A percentile compares a stretch with the other conserved stretches of the same genome.
phyloP scores from a whole-genome alignment of 2,329 filamentous ascomycete genomes.

The Stagonosporopsis rhizophila region DNA sequence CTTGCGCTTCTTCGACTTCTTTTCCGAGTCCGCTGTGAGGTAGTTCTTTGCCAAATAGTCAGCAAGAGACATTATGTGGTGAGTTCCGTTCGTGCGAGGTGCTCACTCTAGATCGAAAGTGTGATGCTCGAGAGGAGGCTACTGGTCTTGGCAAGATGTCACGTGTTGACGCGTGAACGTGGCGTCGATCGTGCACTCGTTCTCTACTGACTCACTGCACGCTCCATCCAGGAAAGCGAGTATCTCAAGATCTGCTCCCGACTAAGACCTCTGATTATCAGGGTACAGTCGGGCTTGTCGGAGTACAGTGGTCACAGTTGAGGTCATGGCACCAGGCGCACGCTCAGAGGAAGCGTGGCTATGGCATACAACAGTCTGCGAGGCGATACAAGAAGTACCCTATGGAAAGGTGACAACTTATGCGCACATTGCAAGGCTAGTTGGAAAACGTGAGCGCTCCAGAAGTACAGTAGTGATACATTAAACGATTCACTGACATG shows the following conservation, averaged over 20 bases:
- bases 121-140: background rate
- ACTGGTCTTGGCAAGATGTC: slow-evolving; percentile 21
- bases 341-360: slow-evolving; percentile 76
- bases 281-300: background rate
- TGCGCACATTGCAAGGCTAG: slow-evolving; percentile 75
- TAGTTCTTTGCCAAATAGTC: slow-evolving; percentile 93
- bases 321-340: slow-evolving; percentile 60
- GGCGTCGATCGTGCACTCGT: background rate
- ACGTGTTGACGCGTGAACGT: slow-evolving; percentile 37
- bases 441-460: slow-evolving; percentile 71
- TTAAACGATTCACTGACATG: slow-evolving; percentile 32
- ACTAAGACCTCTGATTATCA: too few species aligned
- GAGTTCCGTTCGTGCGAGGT: slow-evolving; percentile 10
- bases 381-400: slow-evolving; percentile 85
- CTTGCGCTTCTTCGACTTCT: slow-evolving; percentile 62
- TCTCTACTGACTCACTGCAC: background rate
- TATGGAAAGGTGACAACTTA: slow-evolving; percentile 85
- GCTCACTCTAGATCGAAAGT: slow-evolving; percentile 4
- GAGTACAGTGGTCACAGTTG: background rate
- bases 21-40: slow-evolving; percentile 69
- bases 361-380: slow-evolving; percentile 81
- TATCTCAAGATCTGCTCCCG: background rate
- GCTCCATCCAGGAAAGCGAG: background rate
- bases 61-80: slow-evolving; percentile 67
- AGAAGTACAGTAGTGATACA: slow-evolving; percentile 12